phyloP scores from a whole-genome alignment of 2,329 filamentous ascomycete genomes.

The Fusarium mangiferae region DNA sequence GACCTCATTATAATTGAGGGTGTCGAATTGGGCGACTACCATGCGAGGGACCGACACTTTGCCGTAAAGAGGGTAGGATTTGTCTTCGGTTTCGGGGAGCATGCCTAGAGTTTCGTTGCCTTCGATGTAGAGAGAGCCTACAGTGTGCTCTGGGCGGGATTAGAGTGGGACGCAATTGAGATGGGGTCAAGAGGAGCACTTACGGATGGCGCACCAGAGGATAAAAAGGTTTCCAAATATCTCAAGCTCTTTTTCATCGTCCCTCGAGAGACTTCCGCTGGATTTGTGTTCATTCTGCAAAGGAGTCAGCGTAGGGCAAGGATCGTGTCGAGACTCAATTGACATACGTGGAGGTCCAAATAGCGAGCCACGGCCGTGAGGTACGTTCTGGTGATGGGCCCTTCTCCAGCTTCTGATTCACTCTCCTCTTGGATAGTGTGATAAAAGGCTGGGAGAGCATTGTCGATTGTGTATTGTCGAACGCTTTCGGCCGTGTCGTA shows the following conservation, averaged over 20 bases:
- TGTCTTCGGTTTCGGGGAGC: conserved; percentile 47
- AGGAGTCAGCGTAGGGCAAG: background rate
- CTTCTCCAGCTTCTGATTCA: background rate
- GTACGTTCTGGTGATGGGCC: conserved; percentile 40
- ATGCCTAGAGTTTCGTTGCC: conserved; percentile 55
- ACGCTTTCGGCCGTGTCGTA: conserved; percentile 49
- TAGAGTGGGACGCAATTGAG: background rate
- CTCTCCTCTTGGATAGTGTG: conserved; percentile 35
- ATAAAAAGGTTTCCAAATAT: conserved; percentile 56
- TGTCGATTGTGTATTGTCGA: conserved; percentile 49
- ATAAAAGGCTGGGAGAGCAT: conserved; percentile 43
- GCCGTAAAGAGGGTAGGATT: conserved; percentile 51
- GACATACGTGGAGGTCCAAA: conserved; percentile 34
- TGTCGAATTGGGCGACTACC: conserved; percentile 59
- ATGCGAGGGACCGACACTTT: conserved; percentile 56
- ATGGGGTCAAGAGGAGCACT: conserved; percentile 35
- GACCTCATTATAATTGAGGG: conserved; percentile 52
- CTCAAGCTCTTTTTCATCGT: conserved; percentile 43
- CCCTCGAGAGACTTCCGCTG: background rate
- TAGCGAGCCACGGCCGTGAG: conserved; percentile 35
- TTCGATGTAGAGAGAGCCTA: conserved; percentile 56
- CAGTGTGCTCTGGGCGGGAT: conserved; percentile 53
- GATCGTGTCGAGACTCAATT: background rate
- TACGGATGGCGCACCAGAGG: conserved; percentile 61
- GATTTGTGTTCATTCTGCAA: background rate